Base-by-base conservation (phyloP, 176 grass and related monocot species). In the Hyparrhenia diplandra region DNA sequence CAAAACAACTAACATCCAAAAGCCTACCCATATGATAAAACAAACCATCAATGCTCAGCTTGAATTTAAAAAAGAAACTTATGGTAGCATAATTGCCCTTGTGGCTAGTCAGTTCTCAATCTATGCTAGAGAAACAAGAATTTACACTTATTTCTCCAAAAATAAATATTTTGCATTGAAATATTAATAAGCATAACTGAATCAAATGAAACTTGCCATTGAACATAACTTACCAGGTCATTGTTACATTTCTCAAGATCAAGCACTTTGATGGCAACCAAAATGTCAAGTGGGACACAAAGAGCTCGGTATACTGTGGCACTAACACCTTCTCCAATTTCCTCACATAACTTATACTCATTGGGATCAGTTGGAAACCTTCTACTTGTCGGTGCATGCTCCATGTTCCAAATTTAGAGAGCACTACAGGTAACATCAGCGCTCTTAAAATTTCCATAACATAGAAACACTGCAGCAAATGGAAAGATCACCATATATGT, bases 241-340 rank as follows among this genome's bases (percentile, higher is more conserved):
- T 89, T 93, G 80, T 68, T 95, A 85, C 92, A 99, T 84, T 91
- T 99, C 87, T 99, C 96, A 66, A 99, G 88, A 74, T 99, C 90
- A 82, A 99, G 92, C 86, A 95, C 90, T 84, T 99, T 99, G 57
- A 99, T 95, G 46, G 89, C 96, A 86, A 99, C 96, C 75, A 88
- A 85, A 79, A 84, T 59, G 86, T 99, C 87, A 77, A 91, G 80
- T 34, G 96, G 89, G 68, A 99, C 43, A 54, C 96, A 99, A 31
- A 93, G 85, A 68, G 96, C 92, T 73, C 91, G 88, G 76, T 85
- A 93, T 39, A 95, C 96, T 72, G 90, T 93, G 30, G 95, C 95
- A 89, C 95, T 98, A 78, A 95, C 95, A 71, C 95, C 95, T 80
- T 95, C 95, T 83, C 95, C 95, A 75, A 99, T 79, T 90, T 95